These are phyloP conservation scores for Clavariopsis aquatica DNA, from an alignment of 495 filamentous ascomycete species.

Conservation along the genomic window DNA sequence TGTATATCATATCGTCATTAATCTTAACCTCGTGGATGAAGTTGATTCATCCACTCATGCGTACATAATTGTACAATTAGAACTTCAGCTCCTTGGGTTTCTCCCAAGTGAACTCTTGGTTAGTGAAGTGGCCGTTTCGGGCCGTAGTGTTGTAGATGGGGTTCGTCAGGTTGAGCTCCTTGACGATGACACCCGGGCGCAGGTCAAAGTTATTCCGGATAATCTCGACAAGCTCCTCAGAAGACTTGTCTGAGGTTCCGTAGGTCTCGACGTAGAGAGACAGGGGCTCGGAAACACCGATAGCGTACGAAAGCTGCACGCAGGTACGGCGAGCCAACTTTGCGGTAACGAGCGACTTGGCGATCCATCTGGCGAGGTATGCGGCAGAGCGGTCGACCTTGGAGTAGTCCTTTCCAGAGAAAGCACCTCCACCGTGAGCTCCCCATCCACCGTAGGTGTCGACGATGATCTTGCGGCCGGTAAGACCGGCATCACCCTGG, in stretches of 20 bases:
- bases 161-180: constrained; percentile 90
- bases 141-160: constrained; percentile 98
- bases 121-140: constrained; percentile 99
- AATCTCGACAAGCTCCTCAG: constrained; percentile 85
- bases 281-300: constrained; percentile 95
- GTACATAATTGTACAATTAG: constrained; percentile 51
- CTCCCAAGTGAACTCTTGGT: constrained; percentile 98
- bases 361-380: constrained; percentile 96
- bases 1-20: constrained; percentile 38
- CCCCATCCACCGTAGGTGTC: constrained; percentile 99
- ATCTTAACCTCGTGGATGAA: constrained; percentile 32
- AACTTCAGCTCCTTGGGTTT: constrained; percentile 90
- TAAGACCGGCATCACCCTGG: constrained; percentile 98
- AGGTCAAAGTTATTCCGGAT: constrained; percentile 95
- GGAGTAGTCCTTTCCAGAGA: constrained; percentile 99
- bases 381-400: constrained; percentile 99
- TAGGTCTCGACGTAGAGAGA: constrained; percentile 87
- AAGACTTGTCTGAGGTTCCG: constrained; percentile 72
- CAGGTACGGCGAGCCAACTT: constrained; percentile 86
- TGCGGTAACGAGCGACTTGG: constrained; percentile 92
- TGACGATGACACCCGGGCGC: constrained; percentile 95
- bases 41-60: constrained; percentile 39
- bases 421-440: constrained; percentile 98
- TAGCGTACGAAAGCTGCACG: constrained; percentile 98
- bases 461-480: constrained; percentile 99